phyloP scores from a whole-genome alignment of 2,329 filamentous ascomycete species.

The Coleophoma eucalyptorum region DNA sequence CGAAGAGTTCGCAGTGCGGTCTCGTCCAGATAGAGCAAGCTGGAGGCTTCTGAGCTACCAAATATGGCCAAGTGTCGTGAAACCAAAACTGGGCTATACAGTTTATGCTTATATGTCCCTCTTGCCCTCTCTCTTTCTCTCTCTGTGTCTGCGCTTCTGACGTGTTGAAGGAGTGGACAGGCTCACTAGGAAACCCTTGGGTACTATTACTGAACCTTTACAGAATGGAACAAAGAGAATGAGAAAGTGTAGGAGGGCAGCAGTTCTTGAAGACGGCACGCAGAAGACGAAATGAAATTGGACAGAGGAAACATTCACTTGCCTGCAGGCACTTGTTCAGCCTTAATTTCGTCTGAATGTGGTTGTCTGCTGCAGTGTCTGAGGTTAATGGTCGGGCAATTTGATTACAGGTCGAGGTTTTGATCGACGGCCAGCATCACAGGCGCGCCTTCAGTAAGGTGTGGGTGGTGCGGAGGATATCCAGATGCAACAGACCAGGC shows the following conservation, averaged over 20 bases:
- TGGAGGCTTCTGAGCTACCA: neutral
- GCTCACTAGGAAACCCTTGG: constrained; percentile 26
- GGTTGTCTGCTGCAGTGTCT: constrained; percentile 33
- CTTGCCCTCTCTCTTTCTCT: too few relatives aligned
- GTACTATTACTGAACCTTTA: neutral
- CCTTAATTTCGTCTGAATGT: constrained; percentile 7
- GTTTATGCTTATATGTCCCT: too few relatives aligned
- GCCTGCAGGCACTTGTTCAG: constrained; percentile 7
- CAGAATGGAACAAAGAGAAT: constrained; percentile 1
- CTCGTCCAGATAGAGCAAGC: too few relatives aligned
- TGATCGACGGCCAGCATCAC: constrained; percentile 39
- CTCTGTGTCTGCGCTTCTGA: neutral
- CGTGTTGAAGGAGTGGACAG: constrained; percentile 25
- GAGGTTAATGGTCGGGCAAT: constrained; percentile 48
- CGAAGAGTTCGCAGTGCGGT: too few relatives aligned
- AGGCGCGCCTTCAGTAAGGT: too few relatives aligned
- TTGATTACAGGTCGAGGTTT: constrained; percentile 29
- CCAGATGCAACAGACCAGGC: neutral
- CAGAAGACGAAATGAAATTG: constrained; percentile 7
- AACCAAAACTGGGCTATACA: too few relatives aligned
- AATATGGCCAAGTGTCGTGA: neutral
- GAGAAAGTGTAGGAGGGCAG: neutral
- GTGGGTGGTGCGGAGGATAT: constrained; percentile 5
- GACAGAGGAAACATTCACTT: constrained; percentile 16
- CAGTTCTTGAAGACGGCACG: neutral